Conservation (phyloP, 2,329 filamentous ascomycete species). For the Mycosphaerella sp. region DNA sequence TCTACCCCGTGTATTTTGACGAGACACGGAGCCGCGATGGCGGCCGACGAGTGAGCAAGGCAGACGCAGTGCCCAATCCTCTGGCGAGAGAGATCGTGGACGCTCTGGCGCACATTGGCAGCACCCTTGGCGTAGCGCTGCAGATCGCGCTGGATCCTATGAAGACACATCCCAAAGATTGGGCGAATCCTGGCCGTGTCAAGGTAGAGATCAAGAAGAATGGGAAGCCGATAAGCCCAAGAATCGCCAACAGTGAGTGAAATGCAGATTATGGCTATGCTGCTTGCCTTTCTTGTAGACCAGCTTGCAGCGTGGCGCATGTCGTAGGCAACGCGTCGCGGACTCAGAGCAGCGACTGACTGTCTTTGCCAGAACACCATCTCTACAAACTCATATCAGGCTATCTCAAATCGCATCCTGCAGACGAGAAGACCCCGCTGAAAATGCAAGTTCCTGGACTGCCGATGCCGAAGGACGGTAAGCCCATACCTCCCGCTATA, state of each 20-base stretch:
- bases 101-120: slow-evolving; percentile 63
- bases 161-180: slow-evolving; percentile 93
- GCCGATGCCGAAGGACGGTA: slow-evolving; percentile 55
- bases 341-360: slow-evolving; percentile 7
- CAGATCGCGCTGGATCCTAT: slow-evolving; percentile 79
- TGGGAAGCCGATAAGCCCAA: slow-evolving; percentile 44
- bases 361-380: slow-evolving; percentile 64
- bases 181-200: slow-evolving; percentile 91
- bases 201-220: slow-evolving; percentile 66
- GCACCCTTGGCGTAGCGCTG: slow-evolving; percentile 41
- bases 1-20: slow-evolving; percentile 97
- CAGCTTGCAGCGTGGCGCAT: background rate
- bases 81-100: slow-evolving; percentile 83
- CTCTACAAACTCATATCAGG: slow-evolving; percentile 74
- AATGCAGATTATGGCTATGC: background rate
- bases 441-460: slow-evolving; percentile 67
- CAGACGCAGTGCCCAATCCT: slow-evolving; percentile 73
- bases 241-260: slow-evolving; percentile 59
- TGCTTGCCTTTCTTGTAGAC: background rate
- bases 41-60: slow-evolving; percentile 69
- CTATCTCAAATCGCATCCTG: slow-evolving; percentile 72
- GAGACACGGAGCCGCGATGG: slow-evolving; percentile 64
- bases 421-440: slow-evolving; percentile 64
- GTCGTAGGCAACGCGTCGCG: background rate
- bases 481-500: slow-evolving; percentile 50